These are phyloP conservation scores for Rhodomyrtus psidioides DNA, from an alignment of 441 rosid genomes.

Conservation along the genomic window DNA sequence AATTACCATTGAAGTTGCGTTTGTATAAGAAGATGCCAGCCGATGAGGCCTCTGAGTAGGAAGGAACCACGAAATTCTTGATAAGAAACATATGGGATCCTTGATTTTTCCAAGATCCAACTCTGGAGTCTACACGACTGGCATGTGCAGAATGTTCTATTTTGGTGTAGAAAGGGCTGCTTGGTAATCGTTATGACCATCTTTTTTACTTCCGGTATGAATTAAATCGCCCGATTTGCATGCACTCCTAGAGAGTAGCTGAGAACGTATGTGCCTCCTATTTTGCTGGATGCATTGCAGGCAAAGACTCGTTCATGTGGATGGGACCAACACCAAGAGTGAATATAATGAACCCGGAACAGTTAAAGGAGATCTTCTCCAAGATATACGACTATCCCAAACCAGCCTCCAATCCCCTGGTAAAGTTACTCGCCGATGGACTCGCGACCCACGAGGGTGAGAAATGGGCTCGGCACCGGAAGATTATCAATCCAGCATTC, in stretches of 20 bases:
- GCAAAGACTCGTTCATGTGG: conserved; percentile 27
- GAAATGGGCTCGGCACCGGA: conserved; percentile 10
- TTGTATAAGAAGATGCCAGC: neutral
- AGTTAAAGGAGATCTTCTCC: conserved; percentile 15
- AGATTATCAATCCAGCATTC: conserved; percentile 10
- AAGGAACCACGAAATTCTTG: neutral
- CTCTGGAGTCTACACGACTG: neutral
- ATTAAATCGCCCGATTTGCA: neutral
- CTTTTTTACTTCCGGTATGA: neutral
- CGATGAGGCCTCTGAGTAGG: neutral
- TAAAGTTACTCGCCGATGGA: neutral
- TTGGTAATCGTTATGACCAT: neutral
- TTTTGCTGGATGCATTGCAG: neutral
- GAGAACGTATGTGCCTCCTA: neutral
- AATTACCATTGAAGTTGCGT: neutral
- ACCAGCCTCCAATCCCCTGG: neutral
- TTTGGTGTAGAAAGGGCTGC: neutral
- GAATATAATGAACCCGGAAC: conserved; percentile 19
- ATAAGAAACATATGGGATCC: neutral
- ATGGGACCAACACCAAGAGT: conserved; percentile 22
- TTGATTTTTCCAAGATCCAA: neutral
- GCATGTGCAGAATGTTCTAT: neutral
- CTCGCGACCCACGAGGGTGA: conserved; percentile 6
- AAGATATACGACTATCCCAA: conserved; percentile 12
- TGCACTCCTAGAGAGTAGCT: neutral